Evolutionary conservation across 176 grass and related monocot species (phyloP).

Genomic region (Canna indica): DNA sequence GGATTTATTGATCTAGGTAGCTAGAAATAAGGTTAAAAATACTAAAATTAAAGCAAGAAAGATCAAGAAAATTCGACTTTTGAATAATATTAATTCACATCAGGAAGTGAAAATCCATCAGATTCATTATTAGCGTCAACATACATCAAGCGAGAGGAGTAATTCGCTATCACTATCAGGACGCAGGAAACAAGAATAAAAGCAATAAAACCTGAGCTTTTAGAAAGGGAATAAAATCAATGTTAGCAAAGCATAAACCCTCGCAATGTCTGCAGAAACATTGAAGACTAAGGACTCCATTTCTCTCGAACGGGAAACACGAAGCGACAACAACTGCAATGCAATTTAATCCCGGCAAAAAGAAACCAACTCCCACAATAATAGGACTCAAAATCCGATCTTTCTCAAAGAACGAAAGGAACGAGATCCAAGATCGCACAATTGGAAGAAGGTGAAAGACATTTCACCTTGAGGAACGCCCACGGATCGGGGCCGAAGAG

Average conservation of each 20-base stretch:
- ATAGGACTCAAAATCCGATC: background rate
- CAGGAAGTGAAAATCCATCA: background rate
- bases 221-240: background rate
- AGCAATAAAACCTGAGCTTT: background rate
- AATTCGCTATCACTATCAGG: background rate
- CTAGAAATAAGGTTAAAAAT: background rate
- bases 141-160: background rate
- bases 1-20: background rate
- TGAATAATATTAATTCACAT: background rate
- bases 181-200: background rate
- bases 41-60: background rate
- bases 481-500: conserved; percentile 89
- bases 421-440: background rate
- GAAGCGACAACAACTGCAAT: background rate
- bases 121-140: background rate
- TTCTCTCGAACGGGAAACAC: background rate
- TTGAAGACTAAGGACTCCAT: too few relatives aligned
- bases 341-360: too few relatives aligned
- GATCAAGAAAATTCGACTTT: background rate
- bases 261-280: too few relatives aligned
- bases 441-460: background rate
- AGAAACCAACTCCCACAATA: background rate
- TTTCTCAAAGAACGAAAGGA: background rate
- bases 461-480: conserved; percentile 68
- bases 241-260: too few relatives aligned